Percentiles rank a stretch among this genome's conserved stretches.
phyloP scores from a whole-genome alignment of 2,329 filamentous ascomycete genomes.

The Talaromyces islandicus region DNA sequence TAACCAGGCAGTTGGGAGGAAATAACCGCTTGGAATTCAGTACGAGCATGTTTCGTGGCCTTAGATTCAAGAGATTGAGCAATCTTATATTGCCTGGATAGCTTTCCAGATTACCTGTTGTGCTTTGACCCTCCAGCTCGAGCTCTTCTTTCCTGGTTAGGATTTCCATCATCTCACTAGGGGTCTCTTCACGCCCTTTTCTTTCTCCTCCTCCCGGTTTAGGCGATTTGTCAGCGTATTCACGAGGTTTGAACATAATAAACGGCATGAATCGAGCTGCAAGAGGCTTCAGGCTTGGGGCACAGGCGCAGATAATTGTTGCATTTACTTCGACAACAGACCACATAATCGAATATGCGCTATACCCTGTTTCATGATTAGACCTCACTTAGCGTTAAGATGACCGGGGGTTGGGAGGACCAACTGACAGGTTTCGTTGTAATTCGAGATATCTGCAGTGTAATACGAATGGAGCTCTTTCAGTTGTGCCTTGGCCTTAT shows the following conservation, averaged over 20 bases:
- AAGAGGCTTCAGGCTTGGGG: constrained; percentile 1
- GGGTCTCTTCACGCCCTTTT: neutral
- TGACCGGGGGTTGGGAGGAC: neutral
- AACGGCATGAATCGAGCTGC: neutral
- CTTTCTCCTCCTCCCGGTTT: neutral
- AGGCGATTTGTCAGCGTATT: neutral
- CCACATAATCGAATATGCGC: neutral
- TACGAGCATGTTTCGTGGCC: constrained; percentile 3
- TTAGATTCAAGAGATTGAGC: constrained; percentile 3
- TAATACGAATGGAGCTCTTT: neutral
- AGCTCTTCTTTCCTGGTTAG: neutral
- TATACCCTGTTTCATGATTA: neutral
- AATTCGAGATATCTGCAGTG: neutral
- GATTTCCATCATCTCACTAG: neutral
- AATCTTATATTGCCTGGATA: neutral
- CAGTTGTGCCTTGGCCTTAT: neutral
- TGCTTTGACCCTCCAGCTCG: neutral
- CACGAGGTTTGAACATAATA: neutral
- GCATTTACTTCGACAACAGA: constrained; percentile 3
- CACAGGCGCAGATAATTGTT: constrained; percentile 3
- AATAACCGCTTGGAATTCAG: neutral
- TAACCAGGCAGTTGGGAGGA: neutral
- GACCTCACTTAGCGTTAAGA: neutral
- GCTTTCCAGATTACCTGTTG: neutral
- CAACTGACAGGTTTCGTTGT: neutral